Conservation (phyloP, 169 alveolate genomes). For the Ichthyophthirius multifiliis region DNA sequence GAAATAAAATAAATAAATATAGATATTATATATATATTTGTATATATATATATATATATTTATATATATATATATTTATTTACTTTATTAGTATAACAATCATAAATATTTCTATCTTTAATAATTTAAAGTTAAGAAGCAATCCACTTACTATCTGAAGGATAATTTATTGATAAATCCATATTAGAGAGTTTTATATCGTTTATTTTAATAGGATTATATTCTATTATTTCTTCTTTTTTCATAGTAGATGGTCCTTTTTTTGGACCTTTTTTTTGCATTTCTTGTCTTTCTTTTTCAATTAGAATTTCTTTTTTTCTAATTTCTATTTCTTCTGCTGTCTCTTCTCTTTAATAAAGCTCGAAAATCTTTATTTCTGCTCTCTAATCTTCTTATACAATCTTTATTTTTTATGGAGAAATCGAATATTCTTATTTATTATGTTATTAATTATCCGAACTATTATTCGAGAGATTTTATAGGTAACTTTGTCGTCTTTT, state of each 20-base stretch:
- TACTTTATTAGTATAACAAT: constrained; percentile 52
- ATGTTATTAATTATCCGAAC: constrained; percentile 37
- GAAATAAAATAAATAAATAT: not conserved
- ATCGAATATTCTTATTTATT: constrained; percentile 18
- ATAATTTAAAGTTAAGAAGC: constrained; percentile 77
- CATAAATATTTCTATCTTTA: constrained; percentile 78
- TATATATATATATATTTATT: not conserved
- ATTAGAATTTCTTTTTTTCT: constrained; percentile 63
- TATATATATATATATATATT: too few relatives aligned
- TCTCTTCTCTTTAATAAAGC: constrained; percentile 75
- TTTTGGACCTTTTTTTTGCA: constrained; percentile 38
- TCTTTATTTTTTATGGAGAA: constrained; percentile 31
- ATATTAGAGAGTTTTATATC: constrained; percentile 68
- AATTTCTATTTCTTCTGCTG: constrained; percentile 75
- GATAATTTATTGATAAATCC: constrained; percentile 64
- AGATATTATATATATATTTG: not conserved
- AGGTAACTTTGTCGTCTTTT: constrained; percentile 33
- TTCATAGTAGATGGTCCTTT: constrained; percentile 28
- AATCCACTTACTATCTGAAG: constrained; percentile 78
- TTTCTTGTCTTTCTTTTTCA: constrained; percentile 38
- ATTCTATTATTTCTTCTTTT: constrained; percentile 42
- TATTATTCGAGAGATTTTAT: constrained; percentile 32
- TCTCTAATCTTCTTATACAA: constrained; percentile 40
- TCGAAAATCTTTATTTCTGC: constrained; percentile 36
- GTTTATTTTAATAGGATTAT: constrained; percentile 43